Evolutionary conservation across 2,329 filamentous ascomycete species (phyloP).

Genomic region (Tolypocladium endophyticum): DNA sequence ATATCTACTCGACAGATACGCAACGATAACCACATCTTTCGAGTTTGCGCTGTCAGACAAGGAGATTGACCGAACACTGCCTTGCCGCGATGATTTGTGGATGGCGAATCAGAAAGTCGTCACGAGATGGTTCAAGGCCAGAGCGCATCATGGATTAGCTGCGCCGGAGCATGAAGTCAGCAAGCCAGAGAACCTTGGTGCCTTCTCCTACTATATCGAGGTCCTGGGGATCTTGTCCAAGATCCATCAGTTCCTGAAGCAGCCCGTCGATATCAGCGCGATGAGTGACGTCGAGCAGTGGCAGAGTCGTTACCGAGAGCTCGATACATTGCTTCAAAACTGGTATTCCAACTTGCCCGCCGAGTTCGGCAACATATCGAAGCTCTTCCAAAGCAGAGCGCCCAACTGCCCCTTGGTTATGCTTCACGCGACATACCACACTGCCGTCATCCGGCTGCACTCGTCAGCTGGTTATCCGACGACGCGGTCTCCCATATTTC

Average conservation of each 20-base stretch:
- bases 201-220: constrained; percentile 85
- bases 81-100: constrained; percentile 81
- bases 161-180: constrained; percentile 52
- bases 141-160: constrained; percentile 28
- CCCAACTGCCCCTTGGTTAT: constrained; percentile 81
- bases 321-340: constrained; percentile 66
- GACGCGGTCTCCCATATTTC: constrained; percentile 79
- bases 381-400: constrained; percentile 62
- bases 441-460: constrained; percentile 79
- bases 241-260: constrained; percentile 81
- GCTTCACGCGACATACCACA: constrained; percentile 84
- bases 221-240: constrained; percentile 78
- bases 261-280: constrained; percentile 79
- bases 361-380: constrained; percentile 77
- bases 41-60: constrained; percentile 84
- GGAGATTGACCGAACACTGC: constrained; percentile 78
- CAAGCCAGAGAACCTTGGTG: constrained; percentile 70
- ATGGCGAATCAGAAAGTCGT: constrained; percentile 74
- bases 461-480: constrained; percentile 90
- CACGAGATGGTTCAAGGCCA: constrained; percentile 66
- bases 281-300: constrained; percentile 78
- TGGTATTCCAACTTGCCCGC: constrained; percentile 79
- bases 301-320: constrained; percentile 77
- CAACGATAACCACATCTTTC: constrained; percentile 83
- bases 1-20: constrained; percentile 81